Evolutionary conservation across 306 rosid species (phyloP).

Genomic region (Vigna mungo): DNA sequence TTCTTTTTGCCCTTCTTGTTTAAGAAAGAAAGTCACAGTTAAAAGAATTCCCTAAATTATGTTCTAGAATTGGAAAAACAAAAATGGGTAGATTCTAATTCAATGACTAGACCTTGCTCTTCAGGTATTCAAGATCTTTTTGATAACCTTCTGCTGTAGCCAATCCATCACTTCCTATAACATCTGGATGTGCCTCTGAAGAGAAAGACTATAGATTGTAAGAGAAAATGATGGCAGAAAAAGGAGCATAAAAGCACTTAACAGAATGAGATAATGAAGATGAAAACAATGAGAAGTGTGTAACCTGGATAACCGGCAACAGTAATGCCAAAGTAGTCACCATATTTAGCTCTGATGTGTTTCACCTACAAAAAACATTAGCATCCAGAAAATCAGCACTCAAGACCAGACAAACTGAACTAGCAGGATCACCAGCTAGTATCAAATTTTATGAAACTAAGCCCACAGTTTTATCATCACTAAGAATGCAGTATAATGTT

Average conservation of each 20-base stretch:
- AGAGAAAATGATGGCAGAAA: constrained; percentile 26
- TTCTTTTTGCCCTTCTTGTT: background rate
- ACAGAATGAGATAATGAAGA: constrained; percentile 1
- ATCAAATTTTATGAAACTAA: constrained; percentile 27
- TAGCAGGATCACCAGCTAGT: constrained; percentile 8
- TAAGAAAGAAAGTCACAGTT: background rate
- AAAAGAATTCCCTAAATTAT: constrained; percentile 13
- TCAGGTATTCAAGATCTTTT: constrained; percentile 83
- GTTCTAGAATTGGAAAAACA: background rate
- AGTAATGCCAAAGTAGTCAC: constrained; percentile 94
- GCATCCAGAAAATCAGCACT: constrained; percentile 26
- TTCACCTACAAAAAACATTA: constrained; percentile 60
- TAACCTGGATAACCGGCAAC: constrained; percentile 99
- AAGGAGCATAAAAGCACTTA: constrained; percentile 3
- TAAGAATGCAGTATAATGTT: constrained; percentile 33
- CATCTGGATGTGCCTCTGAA: constrained; percentile 94
- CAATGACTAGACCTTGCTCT: constrained; percentile 66
- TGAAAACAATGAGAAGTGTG: constrained; percentile 32
- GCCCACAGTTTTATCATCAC: constrained; percentile 21
- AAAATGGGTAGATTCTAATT: constrained; percentile 31
- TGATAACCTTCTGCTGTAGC: constrained; percentile 78
- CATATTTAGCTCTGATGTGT: constrained; percentile 77
- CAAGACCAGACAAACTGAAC: constrained; percentile 33
- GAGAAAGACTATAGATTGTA: constrained; percentile 34
- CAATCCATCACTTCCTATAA: constrained; percentile 72